Percentiles rank a stretch among this genome's conserved stretches.
phyloP scores from a whole-genome alignment of 768 basidiomycete species.

The Macrocybe gigantea region DNA sequence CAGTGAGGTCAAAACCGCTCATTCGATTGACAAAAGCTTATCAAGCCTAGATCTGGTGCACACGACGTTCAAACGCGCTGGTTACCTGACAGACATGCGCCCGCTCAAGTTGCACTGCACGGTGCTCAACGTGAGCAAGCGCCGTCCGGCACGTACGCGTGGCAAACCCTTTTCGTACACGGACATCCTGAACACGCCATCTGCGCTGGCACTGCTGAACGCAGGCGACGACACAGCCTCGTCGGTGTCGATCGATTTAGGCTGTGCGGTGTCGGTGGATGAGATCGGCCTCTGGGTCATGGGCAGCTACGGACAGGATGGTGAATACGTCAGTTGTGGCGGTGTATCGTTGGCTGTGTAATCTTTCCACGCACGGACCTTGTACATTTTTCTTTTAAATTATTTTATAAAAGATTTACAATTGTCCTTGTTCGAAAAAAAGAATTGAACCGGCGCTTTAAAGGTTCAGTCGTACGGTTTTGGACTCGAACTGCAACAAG shows the following conservation, averaged over 20 bases:
- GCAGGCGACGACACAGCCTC: not conserved
- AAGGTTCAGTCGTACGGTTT: not conserved
- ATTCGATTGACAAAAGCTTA: not conserved
- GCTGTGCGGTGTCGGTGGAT: constrained; percentile 29
- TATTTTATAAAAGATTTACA: not conserved
- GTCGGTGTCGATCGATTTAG: constrained; percentile 43
- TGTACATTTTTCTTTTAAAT: not conserved
- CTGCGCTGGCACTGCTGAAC: not conserved
- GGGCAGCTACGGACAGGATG: constrained; percentile 60
- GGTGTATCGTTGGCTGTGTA: constrained; percentile 16
- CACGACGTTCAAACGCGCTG: constrained; percentile 30
- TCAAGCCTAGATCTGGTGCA: constrained; percentile 33
- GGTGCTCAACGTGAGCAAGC: constrained; percentile 13
- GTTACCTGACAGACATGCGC: constrained; percentile 39
- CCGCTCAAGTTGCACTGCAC: constrained; percentile 37
- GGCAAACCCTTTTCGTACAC: constrained; percentile 14
- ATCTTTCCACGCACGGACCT: constrained; percentile 5
- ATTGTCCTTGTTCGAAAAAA: not conserved
- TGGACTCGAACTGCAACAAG: too few relatives aligned
- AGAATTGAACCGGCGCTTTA: constrained; percentile 6
- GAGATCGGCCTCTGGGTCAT: constrained; percentile 66
- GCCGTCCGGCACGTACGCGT: constrained; percentile 6
- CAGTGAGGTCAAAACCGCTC: not conserved
- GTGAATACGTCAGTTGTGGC: constrained; percentile 53
- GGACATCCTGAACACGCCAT: constrained; percentile 8